These are phyloP conservation scores for Exidia glandulosa DNA, from an alignment of 768 basidiomycete genomes.

Conservation along the genomic window DNA sequence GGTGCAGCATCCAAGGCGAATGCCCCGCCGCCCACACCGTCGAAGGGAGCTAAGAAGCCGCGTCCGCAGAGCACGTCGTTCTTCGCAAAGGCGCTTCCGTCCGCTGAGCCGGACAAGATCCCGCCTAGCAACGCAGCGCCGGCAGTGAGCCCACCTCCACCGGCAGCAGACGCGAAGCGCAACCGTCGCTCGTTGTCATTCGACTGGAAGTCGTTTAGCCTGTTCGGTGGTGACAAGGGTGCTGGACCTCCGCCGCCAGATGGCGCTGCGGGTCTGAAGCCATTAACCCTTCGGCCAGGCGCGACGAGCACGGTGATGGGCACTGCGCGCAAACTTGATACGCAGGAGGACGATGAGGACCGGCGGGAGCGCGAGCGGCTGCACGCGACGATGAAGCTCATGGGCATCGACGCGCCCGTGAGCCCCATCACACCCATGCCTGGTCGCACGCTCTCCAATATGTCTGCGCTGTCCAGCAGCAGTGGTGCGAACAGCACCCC, in stretches of 20 bases:
- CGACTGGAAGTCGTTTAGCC: slow-evolving; percentile 71
- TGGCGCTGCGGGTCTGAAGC: slow-evolving; percentile 37
- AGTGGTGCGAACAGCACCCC: background rate
- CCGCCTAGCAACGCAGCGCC: slow-evolving; percentile 13
- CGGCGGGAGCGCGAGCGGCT: slow-evolving; percentile 76
- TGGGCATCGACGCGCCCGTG: slow-evolving; percentile 73
- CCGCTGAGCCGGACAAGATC: slow-evolving; percentile 11
- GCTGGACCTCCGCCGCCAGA: slow-evolving; percentile 27
- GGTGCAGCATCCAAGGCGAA: slow-evolving; percentile 11
- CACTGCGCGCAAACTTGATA: slow-evolving; percentile 67
- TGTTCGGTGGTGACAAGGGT: slow-evolving; percentile 52
- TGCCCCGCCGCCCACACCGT: slow-evolving; percentile 22
- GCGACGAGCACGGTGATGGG: slow-evolving; percentile 35
- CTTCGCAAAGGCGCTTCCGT: slow-evolving; percentile 12
- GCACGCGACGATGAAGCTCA: slow-evolving; percentile 84
- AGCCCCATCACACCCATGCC: background rate
- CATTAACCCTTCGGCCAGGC: slow-evolving; percentile 64
- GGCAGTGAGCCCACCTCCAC: slow-evolving; percentile 15
- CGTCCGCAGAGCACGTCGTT: slow-evolving; percentile 1
- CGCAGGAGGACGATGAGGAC: slow-evolving; percentile 88
- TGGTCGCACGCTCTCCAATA: slow-evolving; percentile 16
- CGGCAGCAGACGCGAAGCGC: slow-evolving; percentile 25
- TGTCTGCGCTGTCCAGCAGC: background rate
- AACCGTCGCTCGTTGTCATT: slow-evolving; percentile 74
- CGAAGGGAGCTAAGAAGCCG: slow-evolving; percentile 19